Base-by-base conservation (phyloP, 768 basidiomycete species). In the Solioccasus polychromus region DNA sequence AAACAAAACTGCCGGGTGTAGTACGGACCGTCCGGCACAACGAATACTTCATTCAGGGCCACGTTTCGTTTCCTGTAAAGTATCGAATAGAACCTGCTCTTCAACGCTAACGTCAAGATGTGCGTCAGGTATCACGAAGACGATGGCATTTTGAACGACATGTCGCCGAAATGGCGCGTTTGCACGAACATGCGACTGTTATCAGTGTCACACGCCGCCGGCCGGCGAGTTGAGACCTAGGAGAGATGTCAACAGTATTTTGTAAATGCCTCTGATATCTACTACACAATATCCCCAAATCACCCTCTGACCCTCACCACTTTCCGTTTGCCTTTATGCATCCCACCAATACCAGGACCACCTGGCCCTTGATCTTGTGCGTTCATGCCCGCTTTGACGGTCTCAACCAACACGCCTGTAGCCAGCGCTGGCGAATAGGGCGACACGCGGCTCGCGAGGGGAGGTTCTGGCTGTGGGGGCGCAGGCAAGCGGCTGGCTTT, bases 321-420 rank as follows among this genome's bases (percentile, higher is more conserved):
- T 62, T 87, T 90, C 68, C 85, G 71, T 63, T 90, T 90, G 26
- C 87, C 87, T 61, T 89, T 89, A 61, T 80, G 75, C 51, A 64
- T 54, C 4, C 59, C 59, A 2, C 61, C 53, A 4, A 52, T 39
- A 39, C 61, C 55, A 41, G 74, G 64, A 10, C 66, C 57, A 5
- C 53, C 50, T 12, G 71, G 66, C 34, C 73, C 72, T 41, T 75
- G 75, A 44, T 83, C 80, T 45, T 69, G 71, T 25, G 83, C 77
- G 55, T 76, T 88, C 80, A 92, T 83, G 1, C 90, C 91, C 0
- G 90, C 87, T 64, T 92, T 92, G 30, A 93, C 77, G 1, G 89
- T 80, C 30, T 92, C 86, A 28, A 95, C 73, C 26, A 93, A 75
- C 35, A 92, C 78, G 6, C 90, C 90, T 0, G 82, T 75, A 28